These are phyloP conservation scores for Colletotrichum spaethianum DNA, from an alignment of 2,329 filamentous ascomycete species.

Conservation along the genomic window DNA sequence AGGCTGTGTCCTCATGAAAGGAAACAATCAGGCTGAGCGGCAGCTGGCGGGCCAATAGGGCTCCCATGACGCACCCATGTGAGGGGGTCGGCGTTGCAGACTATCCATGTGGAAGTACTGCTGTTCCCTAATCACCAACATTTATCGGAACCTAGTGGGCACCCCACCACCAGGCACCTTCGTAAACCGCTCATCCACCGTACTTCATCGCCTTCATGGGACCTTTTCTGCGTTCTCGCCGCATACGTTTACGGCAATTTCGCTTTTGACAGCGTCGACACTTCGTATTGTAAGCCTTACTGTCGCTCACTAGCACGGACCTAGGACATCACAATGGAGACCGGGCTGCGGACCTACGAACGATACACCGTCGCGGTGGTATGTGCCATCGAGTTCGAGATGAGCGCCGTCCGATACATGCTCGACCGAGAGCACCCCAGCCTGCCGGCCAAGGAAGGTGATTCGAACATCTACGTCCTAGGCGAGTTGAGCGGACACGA, in stretches of 20 bases:
- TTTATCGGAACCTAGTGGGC: too few relatives aligned
- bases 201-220: too few relatives aligned
- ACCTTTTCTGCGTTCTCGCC: too few relatives aligned
- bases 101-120: neutral
- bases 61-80: neutral
- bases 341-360: conserved; percentile 18
- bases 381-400: conserved; percentile 46
- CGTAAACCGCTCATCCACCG: too few relatives aligned
- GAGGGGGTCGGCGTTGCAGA: neutral
- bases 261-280: too few relatives aligned
- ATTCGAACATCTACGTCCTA: conserved; percentile 47
- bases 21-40: conserved; percentile 1
- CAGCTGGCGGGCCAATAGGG: conserved; percentile 4
- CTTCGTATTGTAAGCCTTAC: too few relatives aligned
- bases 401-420: conserved; percentile 48
- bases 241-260: too few relatives aligned
- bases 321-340: neutral
- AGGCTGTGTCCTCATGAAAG: neutral
- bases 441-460: conserved; percentile 39
- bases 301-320: too few relatives aligned
- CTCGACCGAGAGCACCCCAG: conserved; percentile 47
- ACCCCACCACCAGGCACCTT: too few relatives aligned
- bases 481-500: conserved; percentile 47
- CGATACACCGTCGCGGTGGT: conserved; percentile 47
- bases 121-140: neutral